Evolutionary conservation across 2,329 filamentous ascomycete genomes (phyloP), one percentile per base, ranked within the genome.

Genomic region (Paraconiothyrium brasiliense): DNA sequence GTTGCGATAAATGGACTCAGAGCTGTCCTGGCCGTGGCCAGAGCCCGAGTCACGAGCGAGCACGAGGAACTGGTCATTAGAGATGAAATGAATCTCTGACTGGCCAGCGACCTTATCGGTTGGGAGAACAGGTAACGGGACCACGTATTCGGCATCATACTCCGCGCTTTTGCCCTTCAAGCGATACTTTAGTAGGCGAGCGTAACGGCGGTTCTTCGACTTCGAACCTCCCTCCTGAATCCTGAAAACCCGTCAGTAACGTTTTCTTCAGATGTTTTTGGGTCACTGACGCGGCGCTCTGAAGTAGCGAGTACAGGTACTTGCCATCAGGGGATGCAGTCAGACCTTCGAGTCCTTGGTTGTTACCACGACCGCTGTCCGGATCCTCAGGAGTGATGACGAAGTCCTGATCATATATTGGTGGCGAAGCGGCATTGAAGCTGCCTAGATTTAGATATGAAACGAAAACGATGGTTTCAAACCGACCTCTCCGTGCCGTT

Each of bases 311-410:
- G 71, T 87, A 92, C 11, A 92, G 80, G 1, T 82, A 86, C 63
- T 86, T 87, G 10, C 89, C 88, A 65, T 90, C 86, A 0, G 84
- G 81, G 3, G 85, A 87, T n/a, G 85, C 77, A 0, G 88, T 89
- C 52, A 93, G 77, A 0, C 87, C 90, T 76, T 93, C 90, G 52
- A 92, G 86, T n/a, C 90, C 90, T 73, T 92, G 89, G 75, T 93
- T 93, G 75, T 93, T 92, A 58, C 84, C 81, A 22, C 90, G 85
- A 13, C 90, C 90, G 0, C 84, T 84, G 1, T 83, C 81, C 0
- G 89, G 87, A 65, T 90, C 82, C 14, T 79, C 81, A 0, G 90
- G 90, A 2, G 75, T 77, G 2, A 86, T 82, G 10, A 78, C 72
- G 16, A 82, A 71, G 14, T 82, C 73, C 0, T 81, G 80, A 56